A percentile compares a stretch with the other conserved stretches of the same genome.
Evolutionary conservation across 2,329 filamentous ascomycete species (phyloP).

Genomic region (Chaetoscypha palmicola): DNA sequence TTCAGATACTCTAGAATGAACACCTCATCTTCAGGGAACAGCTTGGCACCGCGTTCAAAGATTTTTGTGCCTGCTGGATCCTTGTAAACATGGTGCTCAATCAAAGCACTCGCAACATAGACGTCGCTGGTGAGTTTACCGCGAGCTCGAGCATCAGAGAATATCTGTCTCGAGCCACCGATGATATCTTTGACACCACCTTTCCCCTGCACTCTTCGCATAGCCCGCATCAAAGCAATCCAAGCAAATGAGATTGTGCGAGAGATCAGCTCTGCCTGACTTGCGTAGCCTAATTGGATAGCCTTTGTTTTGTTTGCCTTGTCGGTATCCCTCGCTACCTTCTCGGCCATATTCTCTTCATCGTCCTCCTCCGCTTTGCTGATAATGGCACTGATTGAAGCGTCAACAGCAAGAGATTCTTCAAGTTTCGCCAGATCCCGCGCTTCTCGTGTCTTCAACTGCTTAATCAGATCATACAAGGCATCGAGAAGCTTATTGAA

Average conservation of each 20-base stretch:
- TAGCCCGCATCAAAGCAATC: constrained; percentile 90
- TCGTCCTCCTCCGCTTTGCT: constrained; percentile 46
- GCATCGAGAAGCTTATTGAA: constrained; percentile 78
- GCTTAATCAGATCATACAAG: constrained; percentile 79
- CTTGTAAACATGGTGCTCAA: constrained; percentile 95
- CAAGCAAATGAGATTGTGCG: constrained; percentile 86
- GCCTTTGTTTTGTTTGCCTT: constrained; percentile 55
- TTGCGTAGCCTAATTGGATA: constrained; percentile 59
- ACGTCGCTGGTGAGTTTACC: constrained; percentile 90
- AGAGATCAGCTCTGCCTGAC: constrained; percentile 69
- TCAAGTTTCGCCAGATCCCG: constrained; percentile 51
- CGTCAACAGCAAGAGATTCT: constrained; percentile 36
- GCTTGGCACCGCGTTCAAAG: constrained; percentile 84
- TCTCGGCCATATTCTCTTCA: constrained; percentile 32
- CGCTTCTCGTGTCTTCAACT: constrained; percentile 57
- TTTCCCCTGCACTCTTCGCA: constrained; percentile 89
- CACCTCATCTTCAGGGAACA: constrained; percentile 88
- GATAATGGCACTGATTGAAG: constrained; percentile 33
- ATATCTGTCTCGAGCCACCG: constrained; percentile 74
- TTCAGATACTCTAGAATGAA: constrained; percentile 96
- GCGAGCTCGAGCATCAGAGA: constrained; percentile 78
- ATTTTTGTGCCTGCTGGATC: constrained; percentile 90
- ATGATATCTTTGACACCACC: constrained; percentile 40
- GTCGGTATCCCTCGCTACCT: constrained; percentile 35
- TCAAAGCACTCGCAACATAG: constrained; percentile 85